phyloP scores from a whole-genome alignment of 352 stramenopile species.

The Pythium phragmitis region DNA sequence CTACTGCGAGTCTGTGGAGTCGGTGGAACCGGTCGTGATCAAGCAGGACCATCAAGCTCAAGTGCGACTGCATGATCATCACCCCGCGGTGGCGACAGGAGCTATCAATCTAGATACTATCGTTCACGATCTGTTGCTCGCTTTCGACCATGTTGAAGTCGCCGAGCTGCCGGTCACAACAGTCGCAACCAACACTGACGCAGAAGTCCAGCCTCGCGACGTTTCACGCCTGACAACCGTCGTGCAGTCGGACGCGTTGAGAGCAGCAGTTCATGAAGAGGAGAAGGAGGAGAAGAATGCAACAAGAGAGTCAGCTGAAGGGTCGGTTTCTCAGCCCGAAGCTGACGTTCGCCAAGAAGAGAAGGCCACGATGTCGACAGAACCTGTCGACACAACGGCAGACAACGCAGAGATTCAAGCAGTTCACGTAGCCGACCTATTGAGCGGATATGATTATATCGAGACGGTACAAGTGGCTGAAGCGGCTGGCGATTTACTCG shows the following conservation, averaged over 20 bases:
- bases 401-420: background rate
- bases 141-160: slow-evolving; percentile 17
- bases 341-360: background rate
- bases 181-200: background rate
- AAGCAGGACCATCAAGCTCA: slow-evolving; percentile 27
- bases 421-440: slow-evolving; percentile 18
- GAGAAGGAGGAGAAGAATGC: background rate
- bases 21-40: slow-evolving; percentile 10
- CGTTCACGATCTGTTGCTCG: slow-evolving; percentile 11
- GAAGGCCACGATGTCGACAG: background rate
- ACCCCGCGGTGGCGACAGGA: background rate
- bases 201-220: background rate
- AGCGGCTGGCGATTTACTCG: background rate
- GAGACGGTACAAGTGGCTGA: slow-evolving; percentile 21
- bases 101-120: background rate
- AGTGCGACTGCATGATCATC: slow-evolving; percentile 8
- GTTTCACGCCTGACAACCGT: background rate
- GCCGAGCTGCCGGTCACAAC: slow-evolving; percentile 6
- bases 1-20: slow-evolving; percentile 27
- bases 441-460: slow-evolving; percentile 38
- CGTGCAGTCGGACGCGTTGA: background rate
- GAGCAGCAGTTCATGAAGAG: background rate
- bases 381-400: background rate
- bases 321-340: background rate
- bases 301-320: background rate